Evolutionary conservation across 2,329 filamentous ascomycete species (phyloP).

Genomic region (Neofusicoccum ribis): DNA sequence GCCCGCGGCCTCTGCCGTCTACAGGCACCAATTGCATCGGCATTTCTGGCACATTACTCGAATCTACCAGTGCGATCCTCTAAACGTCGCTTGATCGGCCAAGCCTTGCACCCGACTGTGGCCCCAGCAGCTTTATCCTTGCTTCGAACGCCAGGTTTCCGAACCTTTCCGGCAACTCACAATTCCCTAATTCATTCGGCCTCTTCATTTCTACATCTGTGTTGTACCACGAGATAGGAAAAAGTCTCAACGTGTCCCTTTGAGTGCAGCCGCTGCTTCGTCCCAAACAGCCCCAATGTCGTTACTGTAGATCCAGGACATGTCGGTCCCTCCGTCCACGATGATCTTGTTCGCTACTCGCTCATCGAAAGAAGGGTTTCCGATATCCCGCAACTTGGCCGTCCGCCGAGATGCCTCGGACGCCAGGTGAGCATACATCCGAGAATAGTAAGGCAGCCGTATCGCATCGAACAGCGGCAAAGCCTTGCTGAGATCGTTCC

Average conservation of each 20-base stretch:
- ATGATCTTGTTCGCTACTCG: slow-evolving; percentile 33
- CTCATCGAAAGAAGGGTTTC: slow-evolving; percentile 28
- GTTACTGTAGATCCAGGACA: slow-evolving; percentile 46
- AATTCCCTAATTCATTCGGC: no score
- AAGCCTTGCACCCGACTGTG: no score
- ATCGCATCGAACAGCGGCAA: slow-evolving; percentile 42
- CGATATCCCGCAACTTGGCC: slow-evolving; percentile 22
- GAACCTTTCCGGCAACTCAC: background rate
- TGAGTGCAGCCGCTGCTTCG: background rate
- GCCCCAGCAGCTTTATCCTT: no score
- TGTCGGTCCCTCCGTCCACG: slow-evolving; percentile 33
- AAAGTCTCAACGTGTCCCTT: background rate
- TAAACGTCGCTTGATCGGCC: no score
- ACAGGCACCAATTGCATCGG: no score
- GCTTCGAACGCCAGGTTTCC: no score
- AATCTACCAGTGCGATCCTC: no score
- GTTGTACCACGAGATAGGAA: no score
- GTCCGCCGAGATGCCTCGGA: slow-evolving; percentile 18
- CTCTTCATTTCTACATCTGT: no score
- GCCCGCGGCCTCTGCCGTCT: no score
- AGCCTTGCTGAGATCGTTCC: slow-evolving; percentile 27
- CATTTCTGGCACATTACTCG: no score
- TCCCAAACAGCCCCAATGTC: slow-evolving; percentile 43
- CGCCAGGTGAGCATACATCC: slow-evolving; percentile 41
- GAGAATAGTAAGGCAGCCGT: slow-evolving; percentile 43